phyloP scores from a whole-genome alignment of 2,329 filamentous ascomycete species.

The Grosmannia serpens region DNA sequence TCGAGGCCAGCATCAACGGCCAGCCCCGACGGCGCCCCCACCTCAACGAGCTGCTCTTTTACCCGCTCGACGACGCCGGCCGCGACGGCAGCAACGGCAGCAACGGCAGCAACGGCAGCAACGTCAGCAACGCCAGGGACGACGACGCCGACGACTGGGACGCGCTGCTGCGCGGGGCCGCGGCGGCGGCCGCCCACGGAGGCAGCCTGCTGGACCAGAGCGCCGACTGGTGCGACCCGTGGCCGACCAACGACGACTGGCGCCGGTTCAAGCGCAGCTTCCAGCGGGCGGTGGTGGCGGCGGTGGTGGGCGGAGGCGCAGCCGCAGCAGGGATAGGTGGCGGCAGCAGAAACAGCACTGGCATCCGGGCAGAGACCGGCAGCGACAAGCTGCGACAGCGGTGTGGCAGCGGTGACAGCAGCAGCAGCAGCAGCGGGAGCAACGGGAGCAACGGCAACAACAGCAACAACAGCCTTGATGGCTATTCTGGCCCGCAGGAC shows the following conservation, averaged over 20 bases:
- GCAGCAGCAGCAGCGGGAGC: background rate
- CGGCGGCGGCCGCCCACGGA: background rate
- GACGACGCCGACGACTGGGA: slow-evolving; percentile 17
- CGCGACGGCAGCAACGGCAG: slow-evolving; percentile 12
- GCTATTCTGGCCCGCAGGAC: background rate
- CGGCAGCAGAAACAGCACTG: background rate
- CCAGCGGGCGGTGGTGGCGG: slow-evolving; percentile 19
- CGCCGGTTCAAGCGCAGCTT: slow-evolving; percentile 23
- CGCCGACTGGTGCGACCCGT: slow-evolving; percentile 22
- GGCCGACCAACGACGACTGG: slow-evolving; percentile 30
- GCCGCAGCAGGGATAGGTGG: background rate
- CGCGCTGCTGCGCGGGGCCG: background rate
- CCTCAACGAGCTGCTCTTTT: slow-evolving; percentile 27
- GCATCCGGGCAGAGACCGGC: too few species aligned
- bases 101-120: slow-evolving; percentile 13
- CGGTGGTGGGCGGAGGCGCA: slow-evolving; percentile 15
- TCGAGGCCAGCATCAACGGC: slow-evolving; percentile 33
- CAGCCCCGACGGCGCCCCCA: slow-evolving; percentile 27
- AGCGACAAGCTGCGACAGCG: background rate
- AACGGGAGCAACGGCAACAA: too few species aligned
- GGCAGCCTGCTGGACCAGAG: slow-evolving; percentile 10
- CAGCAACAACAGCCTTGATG: too few species aligned
- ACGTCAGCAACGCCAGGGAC: background rate
- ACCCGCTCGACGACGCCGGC: slow-evolving; percentile 17
- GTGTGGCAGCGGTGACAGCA: background rate